Base-by-base conservation (phyloP, 257 asterid genomes). In the Primulina eburnea region DNA sequence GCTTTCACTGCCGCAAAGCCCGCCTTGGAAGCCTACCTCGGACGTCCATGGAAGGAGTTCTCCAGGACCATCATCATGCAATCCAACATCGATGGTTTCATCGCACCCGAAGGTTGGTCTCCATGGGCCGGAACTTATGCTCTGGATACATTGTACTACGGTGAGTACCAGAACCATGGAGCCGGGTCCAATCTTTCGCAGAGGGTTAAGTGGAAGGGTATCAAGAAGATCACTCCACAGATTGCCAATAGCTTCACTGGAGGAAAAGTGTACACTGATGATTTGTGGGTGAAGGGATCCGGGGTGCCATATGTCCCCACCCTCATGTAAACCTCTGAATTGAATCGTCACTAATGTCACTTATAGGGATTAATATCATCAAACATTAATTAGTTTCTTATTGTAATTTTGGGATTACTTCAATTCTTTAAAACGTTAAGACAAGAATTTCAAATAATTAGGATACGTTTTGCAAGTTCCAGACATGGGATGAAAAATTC, bases 41-140 rank as follows among this genome's bases (percentile, higher is more conserved):
- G 97, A 6, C 87, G 97, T 1, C 97, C 97, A 2, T 87, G 95
- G 97, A 91, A 91, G 82, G 85, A 83, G 52, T 91, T 8, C 56
- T 89, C 97, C 0, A 83, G 91, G 77, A 89, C 97, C 0, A 56
- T 91, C 12, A 71, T 91, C 69, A 85, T 89, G 96, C 81, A 87
- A n/a, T 72, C 95, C 2, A 34, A 8, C 72, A 87, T 91, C 43
- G 91, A 75, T 2, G 81, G 75, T 6, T 74, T 80, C 76, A 82
- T 91, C 24, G 78, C 70, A 1, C 97, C 97, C 0, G 81, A 70
- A 57, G 97, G 96, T 5, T 91, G 92, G 95, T 62, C 91, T 0
- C 90, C 90, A 11, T 92, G 98, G 98, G 69, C 70, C 64, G 98
- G 96, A 2, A 77, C 71, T 0, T 89, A 64, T 21, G 97, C 74